Evolutionary conservation across 768 basidiomycete genomes (phyloP).

Genomic region (Boletales sp.): DNA sequence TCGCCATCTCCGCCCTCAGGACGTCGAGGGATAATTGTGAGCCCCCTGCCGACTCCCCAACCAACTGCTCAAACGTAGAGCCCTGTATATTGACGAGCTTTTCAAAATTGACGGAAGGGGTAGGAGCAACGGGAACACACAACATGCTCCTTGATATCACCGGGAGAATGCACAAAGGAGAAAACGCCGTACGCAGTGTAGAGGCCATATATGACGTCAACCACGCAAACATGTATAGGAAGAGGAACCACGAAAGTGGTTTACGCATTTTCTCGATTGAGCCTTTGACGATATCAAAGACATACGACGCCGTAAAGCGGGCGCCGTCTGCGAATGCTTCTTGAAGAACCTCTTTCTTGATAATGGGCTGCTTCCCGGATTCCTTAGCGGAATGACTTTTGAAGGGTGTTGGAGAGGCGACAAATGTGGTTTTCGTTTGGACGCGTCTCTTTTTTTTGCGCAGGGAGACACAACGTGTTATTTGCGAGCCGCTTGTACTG

Average conservation of each 20-base stretch:
- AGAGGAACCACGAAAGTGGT: constrained; percentile 54
- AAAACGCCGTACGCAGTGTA: constrained; percentile 44
- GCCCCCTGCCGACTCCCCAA: constrained; percentile 56
- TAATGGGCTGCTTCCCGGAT: constrained; percentile 26
- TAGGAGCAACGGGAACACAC: constrained; percentile 31
- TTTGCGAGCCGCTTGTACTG: constrained; percentile 4
- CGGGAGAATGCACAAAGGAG: constrained; percentile 63
- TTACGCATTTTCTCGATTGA: constrained; percentile 49
- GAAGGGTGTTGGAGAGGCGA: constrained; percentile 18
- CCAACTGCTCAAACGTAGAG: constrained; percentile 57
- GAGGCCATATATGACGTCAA: constrained; percentile 39
- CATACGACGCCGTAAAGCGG: constrained; percentile 36
- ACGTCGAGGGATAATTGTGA: constrained; percentile 63
- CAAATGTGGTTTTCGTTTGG: constrained; percentile 17
- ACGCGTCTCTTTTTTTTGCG: constrained; percentile 32
- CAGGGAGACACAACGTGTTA: constrained; percentile 15
- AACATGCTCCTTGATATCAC: constrained; percentile 46
- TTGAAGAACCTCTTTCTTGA: constrained; percentile 27
- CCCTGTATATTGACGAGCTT: constrained; percentile 57
- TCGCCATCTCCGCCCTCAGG: constrained; percentile 77
- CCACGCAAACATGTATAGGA: constrained; percentile 48
- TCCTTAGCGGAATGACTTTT: constrained; percentile 15
- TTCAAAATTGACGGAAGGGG: constrained; percentile 54
- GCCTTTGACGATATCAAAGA: constrained; percentile 44
- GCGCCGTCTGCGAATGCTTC: constrained; percentile 20